phyloP scores from a whole-genome alignment of 768 basidiomycete species.

The Pholiota molesta region DNA sequence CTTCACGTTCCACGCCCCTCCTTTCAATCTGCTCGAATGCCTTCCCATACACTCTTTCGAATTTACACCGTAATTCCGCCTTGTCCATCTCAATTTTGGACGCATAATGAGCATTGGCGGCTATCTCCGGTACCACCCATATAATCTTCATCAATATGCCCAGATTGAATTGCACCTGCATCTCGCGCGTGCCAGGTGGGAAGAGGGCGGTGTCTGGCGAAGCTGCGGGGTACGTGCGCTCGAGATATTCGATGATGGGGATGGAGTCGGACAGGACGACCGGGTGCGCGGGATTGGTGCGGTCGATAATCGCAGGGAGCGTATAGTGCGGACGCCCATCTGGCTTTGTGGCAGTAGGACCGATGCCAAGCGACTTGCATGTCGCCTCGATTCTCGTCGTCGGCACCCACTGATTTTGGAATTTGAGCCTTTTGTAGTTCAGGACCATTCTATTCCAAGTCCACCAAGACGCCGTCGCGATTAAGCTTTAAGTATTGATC shows the following conservation, averaged over 20 bases:
- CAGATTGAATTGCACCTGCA: conserved; percentile 27
- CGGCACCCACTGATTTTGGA: conserved; percentile 26
- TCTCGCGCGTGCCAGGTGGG: conserved; percentile 23
- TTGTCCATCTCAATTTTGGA: conserved; percentile 26
- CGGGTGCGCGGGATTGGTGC: conserved; percentile 21
- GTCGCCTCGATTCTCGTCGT: conserved; percentile 26
- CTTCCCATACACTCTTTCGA: conserved; percentile 22
- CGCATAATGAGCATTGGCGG: conserved; percentile 23
- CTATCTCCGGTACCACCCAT: conserved; percentile 19
- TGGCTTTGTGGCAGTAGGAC: conserved; percentile 26
- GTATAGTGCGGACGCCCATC: conserved; percentile 30
- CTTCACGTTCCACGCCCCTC: conserved; percentile 25
- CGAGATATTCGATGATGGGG: conserved; percentile 40
- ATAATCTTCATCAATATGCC: conserved; percentile 20
- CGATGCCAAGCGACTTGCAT: conserved; percentile 25
- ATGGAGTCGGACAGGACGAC: conserved; percentile 35
- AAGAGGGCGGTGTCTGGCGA: conserved; percentile 20
- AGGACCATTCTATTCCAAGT: conserved; percentile 15
- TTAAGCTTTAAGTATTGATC: background rate
- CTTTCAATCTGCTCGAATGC: conserved; percentile 25
- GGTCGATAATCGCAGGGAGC: conserved; percentile 35
- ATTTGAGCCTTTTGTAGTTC: conserved; percentile 30
- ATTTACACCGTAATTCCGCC: conserved; percentile 16
- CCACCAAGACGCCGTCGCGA: background rate
- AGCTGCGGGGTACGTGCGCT: conserved; percentile 28